Conservation (phyloP, 495 filamentous ascomycete genomes). For the Recurvomyces mirabilis region DNA sequence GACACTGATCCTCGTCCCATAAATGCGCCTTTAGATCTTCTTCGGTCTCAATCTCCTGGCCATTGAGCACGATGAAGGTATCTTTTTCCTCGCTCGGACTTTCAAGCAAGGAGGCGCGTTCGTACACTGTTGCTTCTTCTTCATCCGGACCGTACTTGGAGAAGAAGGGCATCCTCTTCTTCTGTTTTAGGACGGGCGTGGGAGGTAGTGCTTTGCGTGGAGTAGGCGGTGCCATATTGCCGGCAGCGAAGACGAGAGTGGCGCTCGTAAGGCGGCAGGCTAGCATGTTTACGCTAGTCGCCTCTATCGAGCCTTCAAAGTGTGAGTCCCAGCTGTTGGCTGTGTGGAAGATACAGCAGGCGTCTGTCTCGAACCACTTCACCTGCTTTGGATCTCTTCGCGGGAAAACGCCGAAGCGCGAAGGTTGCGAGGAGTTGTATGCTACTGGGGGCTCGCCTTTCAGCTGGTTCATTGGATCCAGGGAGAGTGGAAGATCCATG, state of each 20-base stretch:
- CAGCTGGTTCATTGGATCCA: slow-evolving; percentile 47
- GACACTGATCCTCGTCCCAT: slow-evolving; percentile 49
- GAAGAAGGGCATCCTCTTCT: slow-evolving; percentile 28
- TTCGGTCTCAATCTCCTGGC: neutral
- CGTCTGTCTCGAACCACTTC: slow-evolving; percentile 52
- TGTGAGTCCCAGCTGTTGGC: slow-evolving; percentile 51
- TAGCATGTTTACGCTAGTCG: slow-evolving; percentile 43
- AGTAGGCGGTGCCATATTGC: slow-evolving; percentile 40
- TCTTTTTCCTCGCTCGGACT: slow-evolving; percentile 17
- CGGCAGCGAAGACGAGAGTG: slow-evolving; percentile 47
- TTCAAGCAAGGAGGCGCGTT: slow-evolving; percentile 13
- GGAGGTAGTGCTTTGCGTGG: too few relatives aligned
- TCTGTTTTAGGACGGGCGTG: slow-evolving; percentile 24
- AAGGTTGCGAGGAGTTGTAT: slow-evolving; percentile 41
- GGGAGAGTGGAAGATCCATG: slow-evolving; percentile 51
- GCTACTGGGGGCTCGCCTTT: slow-evolving; percentile 42
- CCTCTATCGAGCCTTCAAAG: slow-evolving; percentile 13
- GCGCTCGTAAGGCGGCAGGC: slow-evolving; percentile 51
- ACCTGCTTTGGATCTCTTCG: slow-evolving; percentile 42
- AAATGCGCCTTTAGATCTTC: slow-evolving; percentile 12
- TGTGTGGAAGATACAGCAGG: slow-evolving; percentile 57
- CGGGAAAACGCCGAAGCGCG: slow-evolving; percentile 54
- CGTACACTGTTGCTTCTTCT: slow-evolving; percentile 7
- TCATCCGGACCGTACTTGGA: slow-evolving; percentile 25
- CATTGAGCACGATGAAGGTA: neutral